phyloP scores from a whole-genome alignment of 257 asterid genomes.

The Coffea canephora region DNA sequence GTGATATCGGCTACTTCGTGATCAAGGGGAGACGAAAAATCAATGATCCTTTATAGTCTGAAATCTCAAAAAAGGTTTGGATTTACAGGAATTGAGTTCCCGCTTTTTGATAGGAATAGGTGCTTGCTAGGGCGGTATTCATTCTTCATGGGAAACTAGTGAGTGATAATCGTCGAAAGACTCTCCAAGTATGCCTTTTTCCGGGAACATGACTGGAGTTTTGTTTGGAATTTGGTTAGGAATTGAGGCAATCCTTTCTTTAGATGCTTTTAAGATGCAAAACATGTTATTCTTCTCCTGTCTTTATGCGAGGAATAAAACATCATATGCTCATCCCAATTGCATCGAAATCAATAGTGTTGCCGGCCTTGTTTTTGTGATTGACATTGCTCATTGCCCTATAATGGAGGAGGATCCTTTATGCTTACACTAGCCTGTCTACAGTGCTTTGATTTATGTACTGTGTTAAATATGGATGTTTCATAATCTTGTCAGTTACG shows the following conservation, averaged over 20 bases:
- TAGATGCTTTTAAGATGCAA: neutral
- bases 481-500: neutral
- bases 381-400: neutral
- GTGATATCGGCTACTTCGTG: neutral
- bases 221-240: neutral
- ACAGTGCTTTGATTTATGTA: neutral
- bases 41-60: neutral
- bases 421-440: neutral
- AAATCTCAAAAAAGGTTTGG: conserved; percentile 5
- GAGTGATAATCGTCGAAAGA: neutral
- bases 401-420: neutral
- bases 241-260: neutral
- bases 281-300: neutral
- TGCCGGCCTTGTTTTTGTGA: neutral
- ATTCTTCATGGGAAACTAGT: too few species aligned
- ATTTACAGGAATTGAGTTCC: neutral
- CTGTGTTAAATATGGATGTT: neutral
- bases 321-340: neutral
- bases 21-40: neutral
- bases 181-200: neutral
- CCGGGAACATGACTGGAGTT: neutral
- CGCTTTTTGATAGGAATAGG: too few species aligned
- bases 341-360: neutral
- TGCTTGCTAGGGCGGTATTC: too few species aligned
- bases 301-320: neutral